A percentile compares a stretch with the other conserved stretches of the same genome.
These are phyloP conservation scores for Ramicandelaber brevisporus DNA, from an alignment of 192 early-diverging fungal species.

Conservation along the genomic window DNA sequence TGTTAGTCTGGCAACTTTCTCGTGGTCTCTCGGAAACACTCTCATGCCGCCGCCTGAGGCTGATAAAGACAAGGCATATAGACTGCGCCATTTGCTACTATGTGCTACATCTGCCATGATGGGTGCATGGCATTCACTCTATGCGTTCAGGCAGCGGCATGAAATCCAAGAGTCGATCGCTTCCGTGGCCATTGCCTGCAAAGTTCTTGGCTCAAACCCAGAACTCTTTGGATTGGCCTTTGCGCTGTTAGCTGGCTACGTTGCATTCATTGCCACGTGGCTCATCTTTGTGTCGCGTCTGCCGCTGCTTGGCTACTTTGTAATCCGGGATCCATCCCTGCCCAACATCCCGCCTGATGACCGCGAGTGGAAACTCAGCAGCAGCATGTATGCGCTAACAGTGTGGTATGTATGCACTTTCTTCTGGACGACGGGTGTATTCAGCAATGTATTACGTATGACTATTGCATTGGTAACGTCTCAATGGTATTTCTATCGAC, in stretches of 20 bases:
- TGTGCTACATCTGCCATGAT: too few relatives aligned
- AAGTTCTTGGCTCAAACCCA: neutral
- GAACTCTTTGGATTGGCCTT: constrained; percentile 2
- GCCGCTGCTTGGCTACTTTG: too few relatives aligned
- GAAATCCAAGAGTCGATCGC: neutral
- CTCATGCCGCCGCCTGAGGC: neutral
- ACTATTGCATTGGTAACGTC: constrained; percentile 1
- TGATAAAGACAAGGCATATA: neutral
- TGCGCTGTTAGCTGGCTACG: constrained; percentile 1
- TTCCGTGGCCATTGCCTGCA: neutral
- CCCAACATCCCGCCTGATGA: neutral
- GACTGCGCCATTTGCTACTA: neutral
- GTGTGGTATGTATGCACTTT: constrained; percentile 1
- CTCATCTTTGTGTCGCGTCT: constrained; percentile 1
- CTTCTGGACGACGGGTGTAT: constrained; percentile 2
- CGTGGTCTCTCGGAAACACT: neutral
- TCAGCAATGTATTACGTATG: constrained; percentile 1
- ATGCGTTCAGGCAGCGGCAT: neutral
- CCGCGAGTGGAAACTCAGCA: neutral
- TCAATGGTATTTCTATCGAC: constrained; percentile 3
- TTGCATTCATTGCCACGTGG: constrained; percentile 1
- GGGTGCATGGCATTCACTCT: neutral
- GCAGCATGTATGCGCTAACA: neutral
- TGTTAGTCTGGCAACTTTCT: constrained; percentile 1
- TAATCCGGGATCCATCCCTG: neutral